Percentiles rank a stretch among this genome's conserved stretches.
These are phyloP conservation scores for Cyamopsis tetragonoloba DNA, from an alignment of 306 rosid species.

Conservation along the genomic window DNA sequence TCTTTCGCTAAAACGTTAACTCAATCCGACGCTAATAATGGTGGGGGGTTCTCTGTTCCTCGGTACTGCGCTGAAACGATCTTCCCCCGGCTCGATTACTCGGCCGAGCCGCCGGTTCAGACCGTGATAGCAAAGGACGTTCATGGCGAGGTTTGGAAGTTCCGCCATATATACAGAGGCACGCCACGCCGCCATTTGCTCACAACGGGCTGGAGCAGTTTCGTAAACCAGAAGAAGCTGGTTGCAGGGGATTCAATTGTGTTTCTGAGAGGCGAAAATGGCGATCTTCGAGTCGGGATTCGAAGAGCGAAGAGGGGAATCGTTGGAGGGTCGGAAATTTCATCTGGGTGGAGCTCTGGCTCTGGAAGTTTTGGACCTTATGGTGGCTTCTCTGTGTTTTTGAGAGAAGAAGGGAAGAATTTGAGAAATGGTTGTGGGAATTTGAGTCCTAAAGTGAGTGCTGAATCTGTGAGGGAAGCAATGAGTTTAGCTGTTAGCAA, in stretches of 20 bases:
- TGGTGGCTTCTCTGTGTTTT: conserved; percentile 55
- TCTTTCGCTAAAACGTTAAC: conserved; percentile 93
- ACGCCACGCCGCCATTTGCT: conserved; percentile 91
- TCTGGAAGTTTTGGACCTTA: conserved; percentile 36
- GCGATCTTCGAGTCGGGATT: conserved; percentile 81
- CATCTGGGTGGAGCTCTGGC: conserved; percentile 64
- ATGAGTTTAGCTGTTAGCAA: conserved; percentile 57
- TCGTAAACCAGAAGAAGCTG: conserved; percentile 94
- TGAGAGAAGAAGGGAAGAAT: conserved; percentile 58
- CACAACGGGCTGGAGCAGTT: conserved; percentile 95
- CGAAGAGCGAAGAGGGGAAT: conserved; percentile 73
- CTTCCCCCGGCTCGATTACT: conserved; percentile 80
- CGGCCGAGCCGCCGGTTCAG: conserved; percentile 97
- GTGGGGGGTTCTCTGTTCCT: conserved; percentile 97
- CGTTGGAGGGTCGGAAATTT: conserved; percentile 41
- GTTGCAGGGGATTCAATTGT: conserved; percentile 96
- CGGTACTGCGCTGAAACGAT: conserved; percentile 95
- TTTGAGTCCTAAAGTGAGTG: conserved; percentile 45
- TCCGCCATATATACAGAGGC: conserved; percentile 88
- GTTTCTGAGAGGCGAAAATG: conserved; percentile 71
- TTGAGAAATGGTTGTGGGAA: conserved; percentile 50
- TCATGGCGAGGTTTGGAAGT: conserved; percentile 91
- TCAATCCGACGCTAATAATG: conserved; percentile 96
- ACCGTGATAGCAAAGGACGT: conserved; percentile 85
- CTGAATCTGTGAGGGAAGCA: conserved; percentile 75